phyloP scores from a whole-genome alignment of 495 filamentous ascomycete genomes.

The Talaromyces nanjingensis region DNA sequence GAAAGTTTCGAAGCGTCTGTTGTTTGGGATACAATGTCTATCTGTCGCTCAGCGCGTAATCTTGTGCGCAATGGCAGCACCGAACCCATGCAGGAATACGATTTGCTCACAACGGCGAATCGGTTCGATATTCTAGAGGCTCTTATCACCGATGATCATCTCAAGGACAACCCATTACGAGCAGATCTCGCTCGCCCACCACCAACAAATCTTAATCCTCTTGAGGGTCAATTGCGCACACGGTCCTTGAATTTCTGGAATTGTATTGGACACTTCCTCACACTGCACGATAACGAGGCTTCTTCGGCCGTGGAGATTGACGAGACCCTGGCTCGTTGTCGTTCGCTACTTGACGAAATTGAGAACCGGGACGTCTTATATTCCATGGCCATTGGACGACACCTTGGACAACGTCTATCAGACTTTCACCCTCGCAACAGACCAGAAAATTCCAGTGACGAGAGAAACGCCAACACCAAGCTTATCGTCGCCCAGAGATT shows the following conservation, averaged over 20 bases:
- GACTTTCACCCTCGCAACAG: constrained; percentile 53
- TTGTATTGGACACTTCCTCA: constrained; percentile 63
- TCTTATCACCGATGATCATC: constrained; percentile 60
- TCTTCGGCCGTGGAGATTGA: constrained; percentile 54
- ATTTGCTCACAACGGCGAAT: constrained; percentile 54
- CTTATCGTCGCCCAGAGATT: constrained; percentile 76
- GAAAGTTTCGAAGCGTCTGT: constrained; percentile 61
- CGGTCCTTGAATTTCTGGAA: constrained; percentile 77
- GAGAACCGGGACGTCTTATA: constrained; percentile 93
- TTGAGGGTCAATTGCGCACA: constrained; percentile 45
- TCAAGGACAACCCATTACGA: constrained; percentile 51
- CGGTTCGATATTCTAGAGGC: constrained; percentile 69
- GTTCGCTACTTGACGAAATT: constrained; percentile 62
- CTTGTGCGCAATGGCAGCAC: constrained; percentile 28
- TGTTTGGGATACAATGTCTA: constrained; percentile 59
- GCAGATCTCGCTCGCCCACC: constrained; percentile 35
- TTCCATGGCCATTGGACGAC: constrained; percentile 73
- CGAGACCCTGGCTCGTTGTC: constrained; percentile 51
- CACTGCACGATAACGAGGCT: constrained; percentile 55
- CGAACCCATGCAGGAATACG: constrained; percentile 30
- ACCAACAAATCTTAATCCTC: constrained; percentile 29
- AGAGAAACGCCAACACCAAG: constrained; percentile 64
- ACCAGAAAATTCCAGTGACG: constrained; percentile 53
- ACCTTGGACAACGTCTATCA: constrained; percentile 60
- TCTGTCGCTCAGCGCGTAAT: constrained; percentile 38